These are phyloP conservation scores for Vaccinium myrtillus DNA, from an alignment of 148 eudicot species.

Conservation along the genomic window DNA sequence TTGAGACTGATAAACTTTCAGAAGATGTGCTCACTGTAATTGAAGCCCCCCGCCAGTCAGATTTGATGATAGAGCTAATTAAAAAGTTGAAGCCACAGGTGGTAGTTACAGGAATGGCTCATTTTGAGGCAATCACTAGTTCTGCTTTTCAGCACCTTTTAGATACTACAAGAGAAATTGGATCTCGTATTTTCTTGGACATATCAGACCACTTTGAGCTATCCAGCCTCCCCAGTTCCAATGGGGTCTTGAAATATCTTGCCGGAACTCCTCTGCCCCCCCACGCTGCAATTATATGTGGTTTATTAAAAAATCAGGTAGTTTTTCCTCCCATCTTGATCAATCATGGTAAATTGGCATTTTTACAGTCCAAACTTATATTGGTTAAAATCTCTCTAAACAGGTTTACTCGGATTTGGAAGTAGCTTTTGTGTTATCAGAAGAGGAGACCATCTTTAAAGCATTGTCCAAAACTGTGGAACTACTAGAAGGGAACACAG, in stretches of 20 bases:
- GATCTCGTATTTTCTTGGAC: constrained; percentile 85
- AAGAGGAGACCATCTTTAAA: constrained; percentile 67
- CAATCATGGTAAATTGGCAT: neutral
- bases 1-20: constrained; percentile 26
- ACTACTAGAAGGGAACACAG: constrained; percentile 84
- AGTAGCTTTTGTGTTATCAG: constrained; percentile 95
- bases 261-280: constrained; percentile 75
- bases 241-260: constrained; percentile 90
- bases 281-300: constrained; percentile 86
- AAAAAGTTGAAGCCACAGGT: constrained; percentile 90
- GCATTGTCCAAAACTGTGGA: constrained; percentile 91
- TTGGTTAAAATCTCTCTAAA: constrained; percentile 8
- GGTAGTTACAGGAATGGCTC: constrained; percentile 92
- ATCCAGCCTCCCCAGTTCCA: constrained; percentile 90
- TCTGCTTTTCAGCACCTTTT: constrained; percentile 84
- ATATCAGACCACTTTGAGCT: constrained; percentile 97
- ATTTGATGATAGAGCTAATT: constrained; percentile 87
- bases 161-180: constrained; percentile 71
- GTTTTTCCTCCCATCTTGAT: constrained; percentile 1
- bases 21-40: constrained; percentile 75
- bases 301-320: constrained; percentile 86
- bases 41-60: constrained; percentile 96
- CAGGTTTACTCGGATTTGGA: constrained; percentile 96
- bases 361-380: neutral
- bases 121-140: constrained; percentile 90